These are phyloP conservation scores for Pseudocercospora fuligena DNA, from an alignment of 2,329 filamentous ascomycete genomes.

Conservation along the genomic window DNA sequence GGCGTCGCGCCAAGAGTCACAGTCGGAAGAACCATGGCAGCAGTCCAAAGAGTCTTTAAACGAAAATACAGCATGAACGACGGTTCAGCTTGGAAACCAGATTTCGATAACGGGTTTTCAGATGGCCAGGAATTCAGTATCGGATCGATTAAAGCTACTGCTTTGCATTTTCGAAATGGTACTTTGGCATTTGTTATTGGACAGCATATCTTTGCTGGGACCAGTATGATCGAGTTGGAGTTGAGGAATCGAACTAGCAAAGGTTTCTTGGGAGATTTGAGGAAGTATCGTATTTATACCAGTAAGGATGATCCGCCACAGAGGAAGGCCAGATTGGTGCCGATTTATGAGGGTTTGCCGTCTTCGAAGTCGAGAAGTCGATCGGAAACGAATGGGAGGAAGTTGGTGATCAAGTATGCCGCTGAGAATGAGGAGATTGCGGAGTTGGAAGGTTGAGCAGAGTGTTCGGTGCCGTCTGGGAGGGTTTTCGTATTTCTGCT, in stretches of 20 bases:
- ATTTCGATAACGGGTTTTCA: constrained; percentile 19
- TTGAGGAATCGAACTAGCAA: constrained; percentile 14
- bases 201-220: constrained; percentile 28
- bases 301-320: constrained; percentile 25
- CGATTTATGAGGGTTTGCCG: constrained; percentile 19
- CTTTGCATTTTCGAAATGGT: constrained; percentile 23
- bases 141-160: constrained; percentile 25
- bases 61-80: constrained; percentile 32
- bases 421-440: constrained; percentile 19
- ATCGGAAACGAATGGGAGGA: constrained; percentile 17
- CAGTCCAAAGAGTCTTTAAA: constrained; percentile 29
- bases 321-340: constrained; percentile 24
- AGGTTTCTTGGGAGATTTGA: constrained; percentile 19
- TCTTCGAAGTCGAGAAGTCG: neutral
- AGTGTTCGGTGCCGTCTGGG: neutral
- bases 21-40: constrained; percentile 26
- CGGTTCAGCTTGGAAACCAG: constrained; percentile 22
- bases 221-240: constrained; percentile 24
- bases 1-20: constrained; percentile 26
- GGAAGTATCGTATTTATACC: constrained; percentile 27
- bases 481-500: neutral
- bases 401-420: constrained; percentile 28
- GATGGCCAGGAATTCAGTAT: constrained; percentile 30
- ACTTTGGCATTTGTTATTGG: constrained; percentile 31
- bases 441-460: constrained; percentile 6